Percentiles rank a stretch among this genome's conserved stretches.
These are phyloP conservation scores for Smittium culicis DNA, from an alignment of 371 early-diverging fungal species.

Conservation along the genomic window DNA sequence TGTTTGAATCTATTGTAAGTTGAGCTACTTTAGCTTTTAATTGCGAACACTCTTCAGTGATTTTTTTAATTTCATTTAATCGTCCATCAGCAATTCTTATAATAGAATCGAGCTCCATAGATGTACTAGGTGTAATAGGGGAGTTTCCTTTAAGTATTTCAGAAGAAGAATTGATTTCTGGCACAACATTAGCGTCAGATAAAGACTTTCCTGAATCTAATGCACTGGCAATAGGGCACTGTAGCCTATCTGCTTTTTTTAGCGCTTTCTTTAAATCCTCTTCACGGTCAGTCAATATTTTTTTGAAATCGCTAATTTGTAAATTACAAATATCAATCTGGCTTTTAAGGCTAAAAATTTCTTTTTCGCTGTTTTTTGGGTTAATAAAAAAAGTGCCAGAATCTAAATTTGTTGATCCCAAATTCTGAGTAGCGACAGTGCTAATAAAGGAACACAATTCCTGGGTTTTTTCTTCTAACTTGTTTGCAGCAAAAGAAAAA, in stretches of 20 bases:
- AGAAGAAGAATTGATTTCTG: background rate
- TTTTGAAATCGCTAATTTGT: conserved; percentile 25
- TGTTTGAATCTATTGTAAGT: conserved; percentile 34
- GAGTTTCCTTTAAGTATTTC: background rate
- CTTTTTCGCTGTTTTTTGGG: conserved; percentile 2
- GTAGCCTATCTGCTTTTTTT: conserved; percentile 20
- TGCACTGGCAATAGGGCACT: conserved; percentile 22
- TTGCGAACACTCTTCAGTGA: conserved; percentile 34
- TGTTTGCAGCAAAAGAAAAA: background rate
- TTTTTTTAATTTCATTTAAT: conserved; percentile 39
- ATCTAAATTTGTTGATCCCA: background rate
- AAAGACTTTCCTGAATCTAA: conserved; percentile 2
- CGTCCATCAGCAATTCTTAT: conserved; percentile 34
- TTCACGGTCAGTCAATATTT: conserved; percentile 30
- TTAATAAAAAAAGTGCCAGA: background rate
- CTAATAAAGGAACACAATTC: background rate
- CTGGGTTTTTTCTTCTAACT: background rate
- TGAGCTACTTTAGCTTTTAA: conserved; percentile 36
- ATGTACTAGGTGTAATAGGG: background rate
- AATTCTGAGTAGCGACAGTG: conserved; percentile 9
- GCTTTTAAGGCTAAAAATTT: conserved; percentile 19
- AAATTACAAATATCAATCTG: conserved; percentile 18
- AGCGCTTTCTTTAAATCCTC: conserved; percentile 23
- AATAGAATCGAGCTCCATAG: conserved; percentile 8
- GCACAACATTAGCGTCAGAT: background rate